Conservation (phyloP, 257 asterid species). For the Solanum microdontum region DNA sequence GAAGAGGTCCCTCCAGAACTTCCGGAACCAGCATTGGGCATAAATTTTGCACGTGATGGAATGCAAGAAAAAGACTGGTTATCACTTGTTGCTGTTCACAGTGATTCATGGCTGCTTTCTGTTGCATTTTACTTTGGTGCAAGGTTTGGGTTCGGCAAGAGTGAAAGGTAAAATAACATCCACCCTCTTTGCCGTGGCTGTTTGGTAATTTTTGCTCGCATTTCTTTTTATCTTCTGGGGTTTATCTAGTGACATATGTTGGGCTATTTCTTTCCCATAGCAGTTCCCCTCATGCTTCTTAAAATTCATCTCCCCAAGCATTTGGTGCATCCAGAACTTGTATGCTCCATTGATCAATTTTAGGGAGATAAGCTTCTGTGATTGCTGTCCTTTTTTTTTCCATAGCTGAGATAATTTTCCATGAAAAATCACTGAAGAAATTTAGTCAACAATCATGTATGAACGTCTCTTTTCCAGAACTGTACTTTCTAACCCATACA, state of each 20-base stretch:
- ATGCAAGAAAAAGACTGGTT: constrained; percentile 87
- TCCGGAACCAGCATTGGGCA: constrained; percentile 93
- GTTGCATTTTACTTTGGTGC: constrained; percentile 90
- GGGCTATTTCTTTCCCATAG: background rate
- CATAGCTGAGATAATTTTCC: background rate
- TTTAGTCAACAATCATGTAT: background rate
- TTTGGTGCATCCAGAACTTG: background rate
- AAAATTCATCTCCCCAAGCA: background rate
- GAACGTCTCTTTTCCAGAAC: background rate
- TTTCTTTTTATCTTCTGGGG: background rate
- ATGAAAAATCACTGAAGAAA: background rate
- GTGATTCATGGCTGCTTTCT: constrained; percentile 93
- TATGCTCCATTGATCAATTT: background rate
- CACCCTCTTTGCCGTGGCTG: background rate
- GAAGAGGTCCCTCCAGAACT: constrained; percentile 97
- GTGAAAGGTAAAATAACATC: constrained; percentile 47
- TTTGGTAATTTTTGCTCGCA: background rate
- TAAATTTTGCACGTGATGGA: constrained; percentile 92
- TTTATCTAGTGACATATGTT: background rate
- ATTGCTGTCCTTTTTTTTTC: background rate
- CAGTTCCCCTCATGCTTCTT: background rate
- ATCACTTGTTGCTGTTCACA: constrained; percentile 81
- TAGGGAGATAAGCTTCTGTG: background rate
- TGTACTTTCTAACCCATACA: background rate
- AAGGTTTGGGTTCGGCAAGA: constrained; percentile 47